These are phyloP conservation scores for Paramecium sonneborni DNA, from an alignment of 73 alveolate genomes.

Conservation along the genomic window DNA sequence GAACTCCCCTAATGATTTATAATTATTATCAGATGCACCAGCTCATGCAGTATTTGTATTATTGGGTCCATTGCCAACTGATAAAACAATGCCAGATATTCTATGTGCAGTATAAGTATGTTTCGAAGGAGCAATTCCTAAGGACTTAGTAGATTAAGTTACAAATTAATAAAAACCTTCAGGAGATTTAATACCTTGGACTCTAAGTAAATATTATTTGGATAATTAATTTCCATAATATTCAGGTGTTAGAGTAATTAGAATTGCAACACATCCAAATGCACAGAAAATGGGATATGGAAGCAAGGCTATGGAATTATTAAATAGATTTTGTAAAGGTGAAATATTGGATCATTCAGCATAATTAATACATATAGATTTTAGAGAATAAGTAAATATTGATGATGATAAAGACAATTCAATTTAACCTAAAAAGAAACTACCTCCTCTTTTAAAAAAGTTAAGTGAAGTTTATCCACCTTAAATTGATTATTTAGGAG, in stretches of 20 bases:
- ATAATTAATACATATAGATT: neutral
- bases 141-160: slow-evolving; percentile 82
- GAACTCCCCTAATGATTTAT: slow-evolving; percentile 99
- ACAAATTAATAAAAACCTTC: slow-evolving; percentile 89
- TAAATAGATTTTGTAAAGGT: slow-evolving; percentile 86
- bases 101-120: slow-evolving; percentile 98
- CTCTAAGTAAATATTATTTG: slow-evolving; percentile 96
- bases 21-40: slow-evolving; percentile 99
- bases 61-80: slow-evolving; percentile 89
- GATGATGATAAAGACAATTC: slow-evolving; percentile 60
- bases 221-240: slow-evolving; percentile 93
- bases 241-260: slow-evolving; percentile 96
- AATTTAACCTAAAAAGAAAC: slow-evolving; percentile 71
- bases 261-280: slow-evolving; percentile 99
- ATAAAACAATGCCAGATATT: slow-evolving; percentile 94
- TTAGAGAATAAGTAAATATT: neutral
- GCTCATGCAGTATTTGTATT: slow-evolving; percentile 98
- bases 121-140: slow-evolving; percentile 87
- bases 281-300: slow-evolving; percentile 98
- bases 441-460: slow-evolving; percentile 92
- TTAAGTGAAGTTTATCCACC: slow-evolving; percentile 92
- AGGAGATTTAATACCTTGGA: slow-evolving; percentile 99
- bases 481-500: slow-evolving; percentile 91
- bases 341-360: slow-evolving; percentile 78
- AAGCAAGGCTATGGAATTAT: slow-evolving; percentile 86